Conservation (phyloP, 106 monocot genomes). For the Alisma plantagoaquatica region DNA sequence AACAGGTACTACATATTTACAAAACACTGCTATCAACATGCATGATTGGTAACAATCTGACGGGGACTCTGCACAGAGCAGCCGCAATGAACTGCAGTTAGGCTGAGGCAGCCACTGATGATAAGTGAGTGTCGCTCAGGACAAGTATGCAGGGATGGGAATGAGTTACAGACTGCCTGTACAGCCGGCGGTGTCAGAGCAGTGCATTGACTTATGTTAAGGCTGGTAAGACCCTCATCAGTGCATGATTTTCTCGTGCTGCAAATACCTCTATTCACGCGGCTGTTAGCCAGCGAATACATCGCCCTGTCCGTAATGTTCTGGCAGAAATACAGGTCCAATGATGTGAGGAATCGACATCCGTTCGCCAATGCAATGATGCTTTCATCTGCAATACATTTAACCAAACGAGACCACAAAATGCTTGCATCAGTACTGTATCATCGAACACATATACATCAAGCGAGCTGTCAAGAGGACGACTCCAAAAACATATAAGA, state of each 20-base stretch:
- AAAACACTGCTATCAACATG: slow-evolving; percentile 19
- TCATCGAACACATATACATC: no score
- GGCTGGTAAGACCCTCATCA: slow-evolving; percentile 42
- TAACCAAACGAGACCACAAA: no score
- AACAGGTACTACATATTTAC: no score
- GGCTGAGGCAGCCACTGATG: slow-evolving; percentile 74
- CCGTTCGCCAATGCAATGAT: slow-evolving; percentile 64
- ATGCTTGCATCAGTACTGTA: no score
- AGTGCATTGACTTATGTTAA: slow-evolving; percentile 82
- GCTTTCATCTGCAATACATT: slow-evolving; percentile 54
- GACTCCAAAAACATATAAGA: no score
- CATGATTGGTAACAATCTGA: slow-evolving; percentile 18
- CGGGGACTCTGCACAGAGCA: slow-evolving; percentile 34
- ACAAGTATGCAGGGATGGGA: slow-evolving; percentile 64
- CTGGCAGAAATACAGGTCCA: slow-evolving; percentile 71
- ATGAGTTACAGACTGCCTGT: slow-evolving; percentile 66
- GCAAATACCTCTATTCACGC: slow-evolving; percentile 16
- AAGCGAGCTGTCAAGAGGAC: neutral
- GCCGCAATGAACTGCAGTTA: slow-evolving; percentile 67
- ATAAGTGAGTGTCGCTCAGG: slow-evolving; percentile 57
- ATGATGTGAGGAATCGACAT: slow-evolving; percentile 35
- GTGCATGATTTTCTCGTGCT: slow-evolving; percentile 1
- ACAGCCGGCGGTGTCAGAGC: slow-evolving; percentile 70
- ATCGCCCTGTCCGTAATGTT: slow-evolving; percentile 75
- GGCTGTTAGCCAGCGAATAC: slow-evolving; percentile 57